Percentiles rank a stretch among this genome's conserved stretches.
Conservation (phyloP, 257 asterid genomes). For the Solanum piurae region DNA sequence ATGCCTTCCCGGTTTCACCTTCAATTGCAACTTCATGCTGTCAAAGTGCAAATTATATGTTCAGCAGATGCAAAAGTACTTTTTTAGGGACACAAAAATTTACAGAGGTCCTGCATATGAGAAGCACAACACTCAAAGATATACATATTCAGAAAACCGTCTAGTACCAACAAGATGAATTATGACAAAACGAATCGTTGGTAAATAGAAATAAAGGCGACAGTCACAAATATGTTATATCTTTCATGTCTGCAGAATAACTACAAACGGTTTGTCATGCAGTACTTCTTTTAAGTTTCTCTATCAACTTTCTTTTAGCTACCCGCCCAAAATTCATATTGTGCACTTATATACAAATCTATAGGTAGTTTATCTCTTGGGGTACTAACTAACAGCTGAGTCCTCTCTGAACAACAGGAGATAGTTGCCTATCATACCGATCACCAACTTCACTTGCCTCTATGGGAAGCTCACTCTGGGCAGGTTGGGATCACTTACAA, state of each 20-base stretch:
- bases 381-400: neutral
- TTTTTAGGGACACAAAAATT: neutral
- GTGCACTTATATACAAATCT: neutral
- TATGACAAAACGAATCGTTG: neutral
- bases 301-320: neutral
- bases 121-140: neutral
- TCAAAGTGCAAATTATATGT: conserved; percentile 6
- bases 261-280: neutral
- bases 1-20: conserved; percentile 89
- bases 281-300: neutral
- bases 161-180: neutral
- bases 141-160: neutral
- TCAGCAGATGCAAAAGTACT: neutral
- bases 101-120: neutral
- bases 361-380: neutral
- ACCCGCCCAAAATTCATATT: neutral
- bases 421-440: neutral
- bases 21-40: conserved; percentile 75
- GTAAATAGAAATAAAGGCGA: neutral
- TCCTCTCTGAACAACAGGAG: neutral
- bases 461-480: neutral
- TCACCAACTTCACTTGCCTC: neutral
- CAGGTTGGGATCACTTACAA: neutral
- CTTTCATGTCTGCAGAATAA: neutral
- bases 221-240: neutral